Conservation (phyloP, 441 rosid species). For the Erysimum cheiri region DNA sequence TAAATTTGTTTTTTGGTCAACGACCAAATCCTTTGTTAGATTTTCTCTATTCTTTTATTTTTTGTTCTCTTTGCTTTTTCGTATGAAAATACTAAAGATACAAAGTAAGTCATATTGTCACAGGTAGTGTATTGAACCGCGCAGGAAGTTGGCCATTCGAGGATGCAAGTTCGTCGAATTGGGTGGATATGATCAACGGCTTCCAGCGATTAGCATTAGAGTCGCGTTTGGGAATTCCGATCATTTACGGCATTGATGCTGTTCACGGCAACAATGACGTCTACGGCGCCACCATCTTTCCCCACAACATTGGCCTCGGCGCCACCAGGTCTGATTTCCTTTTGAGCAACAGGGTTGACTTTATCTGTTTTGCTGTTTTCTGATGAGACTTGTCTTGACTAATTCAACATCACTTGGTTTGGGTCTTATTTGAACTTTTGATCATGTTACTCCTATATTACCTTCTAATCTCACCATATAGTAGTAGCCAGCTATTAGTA, state of each 20-base stretch:
- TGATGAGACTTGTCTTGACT: neutral
- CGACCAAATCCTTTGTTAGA: slow-evolving; percentile 1
- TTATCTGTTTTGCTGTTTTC: neutral
- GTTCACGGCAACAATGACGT: slow-evolving; percentile 81
- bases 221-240: slow-evolving; percentile 77
- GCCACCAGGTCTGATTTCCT: slow-evolving; percentile 49
- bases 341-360: neutral
- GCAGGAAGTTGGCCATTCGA: slow-evolving; percentile 67
- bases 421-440: neutral
- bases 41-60: neutral
- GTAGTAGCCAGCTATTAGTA: neutral
- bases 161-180: slow-evolving; percentile 64
- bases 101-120: neutral
- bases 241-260: slow-evolving; percentile 84
- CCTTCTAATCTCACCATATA: neutral
- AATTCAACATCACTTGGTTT: neutral
- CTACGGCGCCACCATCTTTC: slow-evolving; percentile 85
- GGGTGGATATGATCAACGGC: slow-evolving; percentile 84
- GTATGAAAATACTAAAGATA: neutral
- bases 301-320: slow-evolving; percentile 84
- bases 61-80: neutral
- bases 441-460: neutral
- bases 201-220: slow-evolving; percentile 77
- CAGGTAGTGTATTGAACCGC: slow-evolving; percentile 56
- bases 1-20: slow-evolving; percentile 17